Evolutionary conservation across 2,329 filamentous ascomycete species (phyloP), one percentile per base, ranked within the genome.

Genomic region (Botrytis squamosa): DNA sequence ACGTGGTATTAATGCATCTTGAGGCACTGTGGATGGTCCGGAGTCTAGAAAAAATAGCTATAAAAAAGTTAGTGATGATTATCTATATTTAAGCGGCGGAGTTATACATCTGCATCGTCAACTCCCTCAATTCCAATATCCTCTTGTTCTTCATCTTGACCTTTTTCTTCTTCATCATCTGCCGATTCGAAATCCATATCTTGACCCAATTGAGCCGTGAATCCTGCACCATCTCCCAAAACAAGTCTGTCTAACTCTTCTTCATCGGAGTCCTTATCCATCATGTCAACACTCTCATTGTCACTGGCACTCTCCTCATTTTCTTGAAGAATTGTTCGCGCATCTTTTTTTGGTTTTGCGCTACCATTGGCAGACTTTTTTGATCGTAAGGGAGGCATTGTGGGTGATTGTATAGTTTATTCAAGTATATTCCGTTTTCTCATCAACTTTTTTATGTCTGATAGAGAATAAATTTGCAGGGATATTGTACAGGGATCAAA

Each of bases 181-280:
- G 73, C 73, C 10, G 71, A 70, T 10, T 70, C 77, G 59, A 82
- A 66, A 36, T 79, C 80, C 73, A 85, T 89, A 83, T 82, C 84
- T 80, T 84, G 84, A 77, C 92, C 92, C 70, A 98, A 84, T 60
- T 91, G 91, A 73, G 91, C 87, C 74, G 91, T 88, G 82, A 98
- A 98, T 49, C 91, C 93, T n/a, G 89, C 88, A 65, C 91, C 90
- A 83, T 97, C 93, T 72, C 96, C 96, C 75, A 99, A 93, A 5
- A 99, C 92, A 75, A 98, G 85, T 77, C 91, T 89, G 84, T 98
- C 95, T 44, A 98, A 89, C 81, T 95, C 93, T 80, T 92, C 90
- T 82, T 98, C 95, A 70, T 92, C 90, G 22, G 90, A 90, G 81
- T 97, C 94, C 81, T 95, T 96, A 69, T 92, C 91, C 72, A 85